Evolutionary conservation across 2,329 filamentous ascomycete genomes (phyloP), one percentile per base, ranked within the genome.

Genomic region (Ceratocystiopsis sp.): DNA sequence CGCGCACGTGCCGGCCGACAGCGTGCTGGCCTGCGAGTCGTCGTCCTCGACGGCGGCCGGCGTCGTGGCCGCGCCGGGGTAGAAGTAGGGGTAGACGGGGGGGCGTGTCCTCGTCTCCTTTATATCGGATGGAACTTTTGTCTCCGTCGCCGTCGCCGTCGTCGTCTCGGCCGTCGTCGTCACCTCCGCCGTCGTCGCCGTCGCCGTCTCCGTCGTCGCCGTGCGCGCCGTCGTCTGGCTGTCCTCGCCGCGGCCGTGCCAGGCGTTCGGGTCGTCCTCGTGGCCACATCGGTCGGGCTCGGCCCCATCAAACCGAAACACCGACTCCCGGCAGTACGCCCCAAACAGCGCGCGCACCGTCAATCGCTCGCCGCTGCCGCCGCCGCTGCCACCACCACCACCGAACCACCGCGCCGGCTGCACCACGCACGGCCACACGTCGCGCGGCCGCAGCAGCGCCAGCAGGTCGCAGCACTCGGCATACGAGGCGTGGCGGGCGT

Each of bases 401-500:
- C 63, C 62, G 3, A 62, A 45, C 86, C 86, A 95, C 1, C 62
- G 61, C 0, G 58, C 52, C 15, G 69, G 59, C 47, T 84, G 69
- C 2, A 80, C 74, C 0, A 85, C 93, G 54, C 86, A 94, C 0
- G 87, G 85, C 64, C 80, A 82, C 2, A 95, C 65, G 52, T 95
- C 85, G 38, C 62, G 73, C 0, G 86, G 86, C 25, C 63, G 71
- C 51, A 95, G 82, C 0, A 67, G 65, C 3, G 65, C 56, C 1
- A 94, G 66, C 1, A 95, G 62, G 42, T 75, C 61, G 49, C 84
- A 80, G 3, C 93, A 69, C 56, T 95, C 89, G 0, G 67, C 63
- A 47, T 91, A 89, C 0, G 84, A 93, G 0, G 89, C 93, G 58
- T 96, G 89, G 1, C 89, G 73, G 0, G 89, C 89, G 54, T 87